A percentile compares a stretch with the other conserved stretches of the same genome.
These are phyloP conservation scores for Fusarium stilboides DNA, from an alignment of 2,329 filamentous ascomycete species.

Conservation along the genomic window DNA sequence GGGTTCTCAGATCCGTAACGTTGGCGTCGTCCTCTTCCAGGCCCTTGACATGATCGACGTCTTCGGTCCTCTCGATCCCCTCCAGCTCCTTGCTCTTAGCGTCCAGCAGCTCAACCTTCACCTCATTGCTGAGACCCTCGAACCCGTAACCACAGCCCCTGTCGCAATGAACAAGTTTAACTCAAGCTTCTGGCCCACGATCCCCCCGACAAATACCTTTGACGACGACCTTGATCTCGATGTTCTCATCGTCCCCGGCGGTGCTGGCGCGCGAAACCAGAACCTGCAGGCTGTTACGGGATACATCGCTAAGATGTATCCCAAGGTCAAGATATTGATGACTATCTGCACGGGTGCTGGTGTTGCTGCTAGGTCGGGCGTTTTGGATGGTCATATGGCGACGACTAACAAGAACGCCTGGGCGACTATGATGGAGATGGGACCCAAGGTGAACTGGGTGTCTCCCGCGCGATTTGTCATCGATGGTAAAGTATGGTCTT, in stretches of 20 bases:
- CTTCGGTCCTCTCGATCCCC: constrained; percentile 62
- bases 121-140: constrained; percentile 59
- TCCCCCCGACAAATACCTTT: constrained; percentile 67
- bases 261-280: constrained; percentile 62
- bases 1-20: constrained; percentile 50
- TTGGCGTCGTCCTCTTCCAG: constrained; percentile 62
- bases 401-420: constrained; percentile 78
- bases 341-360: constrained; percentile 78
- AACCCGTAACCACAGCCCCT: constrained; percentile 59
- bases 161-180: constrained; percentile 52
- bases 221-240: constrained; percentile 63
- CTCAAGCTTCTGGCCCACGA: constrained; percentile 55
- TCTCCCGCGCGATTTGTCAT: constrained; percentile 73
- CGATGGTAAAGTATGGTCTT: constrained; percentile 78
- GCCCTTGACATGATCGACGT: constrained; percentile 63
- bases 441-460: constrained; percentile 72
- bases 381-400: constrained; percentile 72
- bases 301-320: constrained; percentile 60
- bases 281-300: constrained; percentile 56
- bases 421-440: constrained; percentile 61
- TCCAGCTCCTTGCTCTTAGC: constrained; percentile 58
- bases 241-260: constrained; percentile 78
- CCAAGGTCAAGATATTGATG: constrained; percentile 68
- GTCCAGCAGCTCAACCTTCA: constrained; percentile 57
- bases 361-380: constrained; percentile 70